phyloP scores from a whole-genome alignment of 192 early-diverging fungal genomes.

The Coemansia sp. region DNA sequence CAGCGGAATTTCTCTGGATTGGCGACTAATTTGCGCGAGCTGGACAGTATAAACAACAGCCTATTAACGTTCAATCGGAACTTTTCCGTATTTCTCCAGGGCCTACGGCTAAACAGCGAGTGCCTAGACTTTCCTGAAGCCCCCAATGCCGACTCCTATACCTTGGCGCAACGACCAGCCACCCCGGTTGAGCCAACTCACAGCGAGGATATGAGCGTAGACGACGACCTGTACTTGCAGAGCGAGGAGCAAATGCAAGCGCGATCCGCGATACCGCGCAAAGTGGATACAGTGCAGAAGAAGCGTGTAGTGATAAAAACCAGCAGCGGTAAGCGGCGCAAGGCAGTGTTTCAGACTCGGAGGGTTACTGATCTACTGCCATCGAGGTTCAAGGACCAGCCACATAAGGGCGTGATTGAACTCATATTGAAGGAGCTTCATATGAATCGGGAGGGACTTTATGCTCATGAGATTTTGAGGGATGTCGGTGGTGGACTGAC shows the following conservation, averaged over 20 bases:
- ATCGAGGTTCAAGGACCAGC: conserved; percentile 37
- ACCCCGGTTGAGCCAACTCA: not conserved
- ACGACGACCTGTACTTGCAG: not conserved
- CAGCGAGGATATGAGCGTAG: not conserved
- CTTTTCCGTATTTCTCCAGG: conserved; percentile 48
- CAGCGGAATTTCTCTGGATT: conserved; percentile 41
- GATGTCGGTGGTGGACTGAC: conserved; percentile 37
- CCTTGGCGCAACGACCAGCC: conserved; percentile 25
- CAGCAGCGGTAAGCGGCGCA: conserved; percentile 18
- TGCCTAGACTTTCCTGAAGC: conserved; percentile 43
- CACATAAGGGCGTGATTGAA: conserved; percentile 42
- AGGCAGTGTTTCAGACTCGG: conserved; percentile 41
- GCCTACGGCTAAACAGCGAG: conserved; percentile 48
- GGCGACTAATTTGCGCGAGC: conserved; percentile 34
- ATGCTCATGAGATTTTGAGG: conserved; percentile 41
- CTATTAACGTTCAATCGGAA: conserved; percentile 48
- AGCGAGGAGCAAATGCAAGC: conserved; percentile 3
- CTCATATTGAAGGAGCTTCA: conserved; percentile 47
- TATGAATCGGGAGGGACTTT: conserved; percentile 46
- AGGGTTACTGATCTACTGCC: conserved; percentile 39
- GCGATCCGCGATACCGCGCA: not conserved
- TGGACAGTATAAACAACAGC: conserved; percentile 43
- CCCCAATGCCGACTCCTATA: conserved; percentile 34
- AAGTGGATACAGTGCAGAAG: conserved; percentile 8
- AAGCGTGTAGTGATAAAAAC: conserved; percentile 46